phyloP scores from a whole-genome alignment of 2,329 filamentous ascomycete species.

The Bipolaris zeicola region DNA sequence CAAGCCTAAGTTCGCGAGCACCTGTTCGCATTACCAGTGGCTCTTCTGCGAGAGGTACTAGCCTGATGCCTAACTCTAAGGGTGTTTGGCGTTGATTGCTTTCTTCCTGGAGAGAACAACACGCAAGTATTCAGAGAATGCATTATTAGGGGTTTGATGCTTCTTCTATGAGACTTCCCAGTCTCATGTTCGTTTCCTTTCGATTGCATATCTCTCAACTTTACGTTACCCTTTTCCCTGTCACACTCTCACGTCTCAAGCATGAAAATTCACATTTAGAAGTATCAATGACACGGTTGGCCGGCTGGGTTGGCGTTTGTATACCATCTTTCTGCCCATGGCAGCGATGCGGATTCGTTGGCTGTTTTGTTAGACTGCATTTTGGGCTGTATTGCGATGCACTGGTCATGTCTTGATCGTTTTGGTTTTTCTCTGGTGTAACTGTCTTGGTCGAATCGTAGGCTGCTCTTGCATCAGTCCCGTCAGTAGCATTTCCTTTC shows the following conservation, averaged over 20 bases:
- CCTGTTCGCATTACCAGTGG: conserved; percentile 43
- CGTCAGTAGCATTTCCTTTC: background rate
- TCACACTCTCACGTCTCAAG: background rate
- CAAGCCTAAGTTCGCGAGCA: conserved; percentile 31
- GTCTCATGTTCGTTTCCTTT: background rate
- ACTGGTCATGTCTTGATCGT: background rate
- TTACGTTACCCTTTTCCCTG: background rate
- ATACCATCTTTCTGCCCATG: conserved; percentile 13
- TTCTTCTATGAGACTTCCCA: background rate
- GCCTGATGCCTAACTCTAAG: conserved; percentile 38
- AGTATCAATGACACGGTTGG: conserved; percentile 10
- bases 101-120: conserved; percentile 4
- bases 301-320: conserved; percentile 7
- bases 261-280: conserved; percentile 7
- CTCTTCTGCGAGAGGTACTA: conserved; percentile 35
- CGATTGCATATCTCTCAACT: background rate
- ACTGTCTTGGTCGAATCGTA: background rate
- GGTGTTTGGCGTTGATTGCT: conserved; percentile 40
- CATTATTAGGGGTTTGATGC: conserved; percentile 8
- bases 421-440: background rate
- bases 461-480: background rate
- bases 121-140: background rate
- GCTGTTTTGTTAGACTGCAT: background rate
- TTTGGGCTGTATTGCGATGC: background rate
- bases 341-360: conserved; percentile 5